Evolutionary conservation across 306 rosid genomes (phyloP).

Genomic region (Cyclanthera cordifolia): DNA sequence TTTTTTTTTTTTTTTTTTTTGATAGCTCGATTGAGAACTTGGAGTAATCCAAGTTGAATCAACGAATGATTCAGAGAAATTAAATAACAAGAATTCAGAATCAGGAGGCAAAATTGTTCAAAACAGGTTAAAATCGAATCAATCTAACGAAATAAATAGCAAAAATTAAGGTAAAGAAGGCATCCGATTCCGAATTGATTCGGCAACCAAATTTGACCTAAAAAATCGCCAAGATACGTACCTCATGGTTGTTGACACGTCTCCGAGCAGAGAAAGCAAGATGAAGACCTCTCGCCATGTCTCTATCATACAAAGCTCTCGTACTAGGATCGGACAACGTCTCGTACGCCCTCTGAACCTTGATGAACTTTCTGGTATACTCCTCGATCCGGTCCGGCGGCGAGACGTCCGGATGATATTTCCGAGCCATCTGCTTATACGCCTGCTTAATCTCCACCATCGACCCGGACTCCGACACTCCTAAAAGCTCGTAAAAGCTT

Average conservation of each 20-base stretch:
- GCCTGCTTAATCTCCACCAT: conserved; percentile 61
- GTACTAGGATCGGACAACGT: conserved; percentile 54
- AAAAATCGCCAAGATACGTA: neutral
- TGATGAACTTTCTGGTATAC: conserved; percentile 60
- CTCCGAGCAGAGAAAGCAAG: conserved; percentile 50
- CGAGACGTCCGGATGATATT: conserved; percentile 90
- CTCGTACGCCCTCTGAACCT: conserved; percentile 82
- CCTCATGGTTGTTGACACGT: neutral
- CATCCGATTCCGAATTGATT: neutral
- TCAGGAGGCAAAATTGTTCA: neutral
- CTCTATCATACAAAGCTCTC: conserved; percentile 56
- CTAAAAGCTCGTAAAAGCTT: conserved; percentile 67
- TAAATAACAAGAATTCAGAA: neutral
- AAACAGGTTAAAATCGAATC: neutral
- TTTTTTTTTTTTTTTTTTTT: too few relatives aligned
- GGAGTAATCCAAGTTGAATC: neutral
- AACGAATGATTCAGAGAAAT: neutral
- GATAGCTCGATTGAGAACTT: neutral
- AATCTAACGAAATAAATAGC: neutral
- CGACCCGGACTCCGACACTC: conserved; percentile 58
- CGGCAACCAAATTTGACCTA: neutral
- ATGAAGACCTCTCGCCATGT: conserved; percentile 65
- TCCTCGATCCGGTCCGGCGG: conserved; percentile 80
- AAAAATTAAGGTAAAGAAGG: neutral
- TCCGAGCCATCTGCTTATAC: conserved; percentile 66